Percentiles rank a stretch among this genome's conserved stretches.
phyloP scores from a whole-genome alignment of 208 protist genomes.

The Tritrichomonas musculus region DNA sequence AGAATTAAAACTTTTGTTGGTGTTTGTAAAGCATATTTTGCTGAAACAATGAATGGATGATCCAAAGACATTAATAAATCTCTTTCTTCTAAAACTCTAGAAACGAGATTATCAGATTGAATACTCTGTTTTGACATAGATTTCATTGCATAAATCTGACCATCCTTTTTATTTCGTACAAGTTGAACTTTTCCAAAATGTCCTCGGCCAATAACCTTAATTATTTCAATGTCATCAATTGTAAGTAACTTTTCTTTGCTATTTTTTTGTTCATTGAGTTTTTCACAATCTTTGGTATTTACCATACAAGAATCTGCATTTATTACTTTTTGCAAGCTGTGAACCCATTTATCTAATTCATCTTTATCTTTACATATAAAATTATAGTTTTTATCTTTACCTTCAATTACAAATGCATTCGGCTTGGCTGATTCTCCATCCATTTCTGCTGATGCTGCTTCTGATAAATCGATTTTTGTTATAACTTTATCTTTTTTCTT shows the following conservation, averaged over 20 bases:
- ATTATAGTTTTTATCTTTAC: no score
- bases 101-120: background rate
- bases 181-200: background rate
- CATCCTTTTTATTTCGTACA: background rate
- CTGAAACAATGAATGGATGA: slow-evolving; percentile 6
- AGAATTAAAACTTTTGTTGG: background rate
- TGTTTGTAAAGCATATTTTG: slow-evolving; percentile 3
- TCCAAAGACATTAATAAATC: background rate
- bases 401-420: no score
- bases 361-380: no score
- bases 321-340: background rate
- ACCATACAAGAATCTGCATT: background rate
- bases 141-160: background rate
- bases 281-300: background rate
- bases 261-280: no score
- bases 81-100: background rate
- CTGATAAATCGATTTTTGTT: no score
- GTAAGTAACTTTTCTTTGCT: background rate
- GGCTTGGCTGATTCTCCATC: no score
- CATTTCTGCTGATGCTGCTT: no score
- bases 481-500: no score
- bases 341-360: no score
- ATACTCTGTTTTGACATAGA: background rate
- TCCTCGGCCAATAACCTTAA: background rate
- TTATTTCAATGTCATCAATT: background rate